Conservation (phyloP, 1,284 basidiomycete genomes). For the Microbotryum lychnidis-dioicae region DNA sequence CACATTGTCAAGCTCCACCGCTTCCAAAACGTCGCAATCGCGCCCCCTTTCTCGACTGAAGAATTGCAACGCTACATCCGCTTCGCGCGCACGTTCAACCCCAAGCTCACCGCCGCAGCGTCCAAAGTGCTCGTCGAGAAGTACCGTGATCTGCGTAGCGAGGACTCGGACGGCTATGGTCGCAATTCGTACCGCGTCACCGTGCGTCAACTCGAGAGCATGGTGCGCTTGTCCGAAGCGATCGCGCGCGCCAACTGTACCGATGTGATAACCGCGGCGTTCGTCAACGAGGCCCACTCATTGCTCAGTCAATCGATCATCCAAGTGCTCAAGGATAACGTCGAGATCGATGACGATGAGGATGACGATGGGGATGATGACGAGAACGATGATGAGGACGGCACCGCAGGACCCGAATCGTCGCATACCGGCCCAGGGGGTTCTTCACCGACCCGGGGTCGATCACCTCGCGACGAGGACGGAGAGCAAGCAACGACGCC, state of each 20-base stretch:
- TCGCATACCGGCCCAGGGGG: slow-evolving; percentile 39
- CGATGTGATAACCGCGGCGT: slow-evolving; percentile 79
- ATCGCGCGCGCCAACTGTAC: slow-evolving; percentile 96
- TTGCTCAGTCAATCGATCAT: slow-evolving; percentile 95
- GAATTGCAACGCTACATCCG: slow-evolving; percentile 92
- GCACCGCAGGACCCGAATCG: slow-evolving; percentile 43
- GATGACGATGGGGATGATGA: slow-evolving; percentile 49
- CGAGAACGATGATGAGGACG: slow-evolving; percentile 28
- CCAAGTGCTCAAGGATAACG: slow-evolving; percentile 97
- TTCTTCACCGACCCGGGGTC: slow-evolving; percentile 32
- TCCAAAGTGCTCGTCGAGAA: slow-evolving; percentile 91
- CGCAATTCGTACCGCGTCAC: slow-evolving; percentile 93
- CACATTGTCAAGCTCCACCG: slow-evolving; percentile 98
- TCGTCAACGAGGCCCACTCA: slow-evolving; percentile 90
- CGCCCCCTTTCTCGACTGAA: slow-evolving; percentile 95
- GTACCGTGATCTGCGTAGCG: slow-evolving; percentile 83
- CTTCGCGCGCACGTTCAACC: slow-evolving; percentile 92
- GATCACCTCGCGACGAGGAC: not conserved
- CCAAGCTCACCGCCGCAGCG: slow-evolving; percentile 90
- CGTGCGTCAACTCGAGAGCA: slow-evolving; percentile 89
- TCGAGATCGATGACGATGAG: slow-evolving; percentile 94
- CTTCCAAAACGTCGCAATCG: slow-evolving; percentile 86
- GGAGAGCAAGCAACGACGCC: slow-evolving; percentile 30
- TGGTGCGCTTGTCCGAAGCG: slow-evolving; percentile 94
- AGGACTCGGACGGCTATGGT: slow-evolving; percentile 79